Base-by-base conservation (phyloP, 2,329 filamentous ascomycete genomes). In the Macrophomina tecta region DNA sequence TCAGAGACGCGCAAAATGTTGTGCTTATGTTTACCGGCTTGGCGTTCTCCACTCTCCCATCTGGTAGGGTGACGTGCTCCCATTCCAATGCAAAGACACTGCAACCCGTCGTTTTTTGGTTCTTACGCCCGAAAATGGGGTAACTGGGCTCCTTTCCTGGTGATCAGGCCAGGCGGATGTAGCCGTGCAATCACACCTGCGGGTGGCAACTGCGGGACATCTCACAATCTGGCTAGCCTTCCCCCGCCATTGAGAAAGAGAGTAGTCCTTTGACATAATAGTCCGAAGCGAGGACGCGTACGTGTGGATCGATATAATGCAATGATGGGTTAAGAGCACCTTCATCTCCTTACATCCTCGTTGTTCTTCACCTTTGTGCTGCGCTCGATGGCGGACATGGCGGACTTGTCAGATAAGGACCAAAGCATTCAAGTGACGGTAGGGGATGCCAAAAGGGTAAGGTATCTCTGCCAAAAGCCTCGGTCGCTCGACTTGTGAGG, bases 1-100 rank as follows among this genome's bases (percentile, higher is more conserved):
- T 58, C 36, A 58, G 55, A 58, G 38, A 45, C 14, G 55, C 55
- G 55, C 36, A 18, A 30, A 45, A 58, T 58, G 55, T 58, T 58
- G 55, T 58, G 55, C 55, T 58, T 45, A 30, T 16, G n/a, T 28
- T n/a, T 30, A 12, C 18, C 55, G 55, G 14, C 55, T 58, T 58
- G 38, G 55, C 55, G 14, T 18, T 55, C 55, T 28, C 55, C 55
- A 58, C 55, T 28, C 8, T 56, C n/a, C 12, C 55, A 9, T 42
- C 55, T 30, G 40, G 38, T 45, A 11, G 23, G 9, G 23, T 58
- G 23, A 42, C 36, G 55, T 58, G 55, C 55, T 14, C 1, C 38
- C 36, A 28, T 1, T 28, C 32, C 52, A 12, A 30, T 8, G 23
- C 52, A 28, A 46, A n/a, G 11, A 8, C 14, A 18, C 28, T 12